These are phyloP conservation scores for Plectranthus barbatus DNA, from an alignment of 257 asterid species.

Conservation along the genomic window DNA sequence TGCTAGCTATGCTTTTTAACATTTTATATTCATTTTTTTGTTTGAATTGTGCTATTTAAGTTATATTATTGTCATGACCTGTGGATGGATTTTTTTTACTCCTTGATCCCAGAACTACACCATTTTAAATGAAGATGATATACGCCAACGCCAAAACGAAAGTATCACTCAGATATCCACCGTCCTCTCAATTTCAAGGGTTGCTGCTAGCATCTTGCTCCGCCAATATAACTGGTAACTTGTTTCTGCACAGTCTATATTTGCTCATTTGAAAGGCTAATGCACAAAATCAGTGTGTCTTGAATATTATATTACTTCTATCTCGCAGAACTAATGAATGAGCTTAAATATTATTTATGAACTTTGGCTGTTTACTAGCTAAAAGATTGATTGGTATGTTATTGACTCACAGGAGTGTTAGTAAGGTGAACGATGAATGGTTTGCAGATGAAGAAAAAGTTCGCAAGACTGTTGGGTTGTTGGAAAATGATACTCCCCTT, in stretches of 20 bases:
- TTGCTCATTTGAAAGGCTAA: neutral
- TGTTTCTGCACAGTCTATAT: neutral
- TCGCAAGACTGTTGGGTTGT: slow-evolving; percentile 74
- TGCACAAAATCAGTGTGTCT: neutral
- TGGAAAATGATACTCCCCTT: slow-evolving; percentile 55
- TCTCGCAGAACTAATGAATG: slow-evolving; percentile 9
- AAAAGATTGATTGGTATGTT: slow-evolving; percentile 19
- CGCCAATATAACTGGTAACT: slow-evolving; percentile 86
- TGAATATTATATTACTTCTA: neutral
- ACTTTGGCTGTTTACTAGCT: slow-evolving; percentile 8
- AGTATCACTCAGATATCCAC: slow-evolving; percentile 55
- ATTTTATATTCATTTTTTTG: neutral
- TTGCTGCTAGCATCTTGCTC: slow-evolving; percentile 79
- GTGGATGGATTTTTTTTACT: neutral
- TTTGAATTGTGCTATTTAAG: neutral
- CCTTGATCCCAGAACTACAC: slow-evolving; percentile 48
- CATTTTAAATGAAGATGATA: slow-evolving; percentile 73
- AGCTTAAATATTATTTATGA: slow-evolving; percentile 3
- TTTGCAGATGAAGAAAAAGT: slow-evolving; percentile 88
- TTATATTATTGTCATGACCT: too few relatives aligned
- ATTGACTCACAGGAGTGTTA: slow-evolving; percentile 74
- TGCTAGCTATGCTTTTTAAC: neutral
- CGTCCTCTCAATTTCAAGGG: slow-evolving; percentile 81
- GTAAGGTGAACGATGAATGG: slow-evolving; percentile 96
- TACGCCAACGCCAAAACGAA: slow-evolving; percentile 74